Conservation (phyloP, 768 basidiomycete genomes). For the Royoungia palumana region DNA sequence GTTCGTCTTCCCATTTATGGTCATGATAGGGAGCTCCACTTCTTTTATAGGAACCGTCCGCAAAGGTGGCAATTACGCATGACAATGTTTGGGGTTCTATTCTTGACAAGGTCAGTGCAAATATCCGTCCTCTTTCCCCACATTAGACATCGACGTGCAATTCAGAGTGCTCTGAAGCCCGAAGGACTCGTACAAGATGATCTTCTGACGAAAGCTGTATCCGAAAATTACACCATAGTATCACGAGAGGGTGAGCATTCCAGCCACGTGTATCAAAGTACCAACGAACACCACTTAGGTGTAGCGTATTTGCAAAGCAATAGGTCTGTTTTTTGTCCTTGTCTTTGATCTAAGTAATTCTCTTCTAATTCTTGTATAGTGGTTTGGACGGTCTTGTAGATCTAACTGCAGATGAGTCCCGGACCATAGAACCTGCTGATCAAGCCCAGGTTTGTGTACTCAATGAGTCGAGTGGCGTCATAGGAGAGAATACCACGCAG, state of each 20-base stretch:
- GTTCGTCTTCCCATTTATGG: constrained; percentile 1
- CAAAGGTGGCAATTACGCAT: constrained; percentile 24
- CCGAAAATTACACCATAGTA: constrained; percentile 10
- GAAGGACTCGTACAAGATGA: constrained; percentile 11
- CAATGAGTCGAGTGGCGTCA: neutral
- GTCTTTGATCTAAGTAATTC: neutral
- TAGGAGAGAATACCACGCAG: neutral
- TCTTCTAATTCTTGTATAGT: constrained; percentile 1
- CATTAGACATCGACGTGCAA: neutral
- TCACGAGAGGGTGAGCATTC: constrained; percentile 10
- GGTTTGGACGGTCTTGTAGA: neutral
- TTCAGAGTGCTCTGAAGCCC: constrained; percentile 9
- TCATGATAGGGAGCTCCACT: neutral
- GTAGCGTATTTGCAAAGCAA: constrained; percentile 18
- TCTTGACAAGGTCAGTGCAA: constrained; percentile 13
- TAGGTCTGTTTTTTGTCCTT: constrained; percentile 6
- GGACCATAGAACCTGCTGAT: neutral
- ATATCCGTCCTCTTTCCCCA: too few species aligned
- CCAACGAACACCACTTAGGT: constrained; percentile 8
- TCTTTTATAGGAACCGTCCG: constrained; percentile 16
- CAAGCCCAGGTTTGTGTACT: neutral
- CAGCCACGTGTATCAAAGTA: neutral
- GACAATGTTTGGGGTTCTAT: constrained; percentile 21
- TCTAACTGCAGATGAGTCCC: neutral
- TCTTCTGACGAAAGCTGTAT: constrained; percentile 9